A percentile compares a stretch with the other conserved stretches of the same genome.
Conservation (phyloP, 495 filamentous ascomycete species). For the Filosporella fistucella region DNA sequence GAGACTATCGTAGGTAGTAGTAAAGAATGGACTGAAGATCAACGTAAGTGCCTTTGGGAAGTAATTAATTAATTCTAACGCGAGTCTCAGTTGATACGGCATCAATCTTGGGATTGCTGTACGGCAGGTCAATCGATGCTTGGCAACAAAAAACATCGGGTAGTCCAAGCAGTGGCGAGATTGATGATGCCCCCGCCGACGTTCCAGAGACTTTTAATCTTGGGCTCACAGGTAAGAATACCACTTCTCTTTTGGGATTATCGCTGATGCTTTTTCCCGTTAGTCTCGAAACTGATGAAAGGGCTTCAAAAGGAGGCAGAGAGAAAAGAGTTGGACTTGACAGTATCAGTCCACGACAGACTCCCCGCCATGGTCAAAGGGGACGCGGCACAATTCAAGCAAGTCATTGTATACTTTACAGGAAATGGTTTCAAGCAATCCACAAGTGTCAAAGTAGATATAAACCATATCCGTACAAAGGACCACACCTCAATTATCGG, state of each 20-base stretch:
- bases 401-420: constrained; percentile 74
- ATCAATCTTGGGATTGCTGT: constrained; percentile 82
- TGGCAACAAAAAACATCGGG: constrained; percentile 80
- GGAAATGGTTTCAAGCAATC: constrained; percentile 75
- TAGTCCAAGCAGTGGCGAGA: constrained; percentile 48
- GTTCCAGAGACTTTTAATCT: constrained; percentile 66
- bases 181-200: not conserved
- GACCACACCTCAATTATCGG: constrained; percentile 48
- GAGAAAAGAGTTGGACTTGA: constrained; percentile 67
- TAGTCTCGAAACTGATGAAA: constrained; percentile 64
- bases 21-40: too few species aligned
- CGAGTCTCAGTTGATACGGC: constrained; percentile 85
- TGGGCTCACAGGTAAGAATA: constrained; percentile 39
- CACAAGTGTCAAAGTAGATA: constrained; percentile 68
- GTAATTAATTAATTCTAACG: too few species aligned
- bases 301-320: constrained; percentile 69
- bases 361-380: constrained; percentile 73
- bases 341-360: constrained; percentile 59
- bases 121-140: constrained; percentile 60
- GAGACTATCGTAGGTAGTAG: too few species aligned
- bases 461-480: constrained; percentile 36
- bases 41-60: too few species aligned
- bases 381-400: constrained; percentile 74
- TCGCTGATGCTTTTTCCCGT: not conserved
- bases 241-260: not conserved